Evolutionary conservation across 139 green algal species (phyloP), one percentile per base, ranked within the genome.

Genomic region (Eudorina sp.): DNA sequence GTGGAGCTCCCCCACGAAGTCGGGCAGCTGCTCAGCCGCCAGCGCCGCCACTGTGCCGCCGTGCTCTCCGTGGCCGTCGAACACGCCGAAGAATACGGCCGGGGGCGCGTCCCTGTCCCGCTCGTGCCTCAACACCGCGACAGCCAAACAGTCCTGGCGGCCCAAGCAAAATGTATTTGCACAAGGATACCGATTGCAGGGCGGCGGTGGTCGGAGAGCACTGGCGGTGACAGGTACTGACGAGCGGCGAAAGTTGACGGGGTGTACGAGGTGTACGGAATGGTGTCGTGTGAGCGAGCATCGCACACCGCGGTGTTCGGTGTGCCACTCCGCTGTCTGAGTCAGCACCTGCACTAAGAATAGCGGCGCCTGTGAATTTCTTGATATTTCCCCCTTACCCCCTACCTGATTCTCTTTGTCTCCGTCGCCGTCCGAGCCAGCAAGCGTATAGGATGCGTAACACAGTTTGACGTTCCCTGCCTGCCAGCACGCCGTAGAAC

Each of bases 341-440:
- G n/a, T n/a, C n/a, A n/a, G n/a, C n/a, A n/a, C n/a, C n/a, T n/a
- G n/a, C n/a, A n/a, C n/a, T n/a, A n/a, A n/a, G n/a, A n/a, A n/a
- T n/a, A n/a, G n/a, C n/a, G n/a, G n/a, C n/a, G n/a, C n/a, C n/a
- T n/a, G n/a, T n/a, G n/a, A n/a, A n/a, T n/a, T n/a, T n/a, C n/a
- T n/a, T n/a, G n/a, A n/a, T n/a, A n/a, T n/a, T n/a, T n/a, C n/a
- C n/a, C n/a, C n/a, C n/a, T n/a, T n/a, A n/a, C n/a, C n/a, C n/a
- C 58, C 16, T 29, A 85, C 89, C 78, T 92, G 89, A 27, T 92
- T 92, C 16, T 89, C 80, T 25, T 92, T 92, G 60, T 90, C 89
- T 27, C 85, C 90, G 6, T 81, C 48, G 18, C 72, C 70, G 40
- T 90, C 85, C 14, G 85, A 53, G 0, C 90, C 90, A 13, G 90